Percentiles rank a stretch among this genome's conserved stretches.
These are phyloP conservation scores for Pichia ethanolica DNA, from an alignment of 805 yeast species.

Conservation along the genomic window DNA sequence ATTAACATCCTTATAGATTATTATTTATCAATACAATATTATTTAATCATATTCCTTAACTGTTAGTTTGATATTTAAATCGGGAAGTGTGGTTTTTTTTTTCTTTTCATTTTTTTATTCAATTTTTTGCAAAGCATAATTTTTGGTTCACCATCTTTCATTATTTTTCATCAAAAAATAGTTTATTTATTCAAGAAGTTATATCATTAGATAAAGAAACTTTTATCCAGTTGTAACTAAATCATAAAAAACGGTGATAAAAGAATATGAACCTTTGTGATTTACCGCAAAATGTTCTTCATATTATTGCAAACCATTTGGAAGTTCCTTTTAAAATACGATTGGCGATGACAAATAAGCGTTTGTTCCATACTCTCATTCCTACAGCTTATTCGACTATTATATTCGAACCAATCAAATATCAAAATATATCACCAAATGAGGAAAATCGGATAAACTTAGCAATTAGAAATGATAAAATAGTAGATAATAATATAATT, in stretches of 20 bases:
- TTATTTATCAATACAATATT: too few relatives aligned
- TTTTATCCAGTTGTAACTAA: too few relatives aligned
- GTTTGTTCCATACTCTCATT: conserved; percentile 3
- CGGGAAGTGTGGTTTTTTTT: too few relatives aligned
- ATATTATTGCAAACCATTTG: conserved; percentile 2
- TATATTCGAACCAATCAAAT: conserved; percentile 10
- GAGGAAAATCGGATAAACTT: background rate
- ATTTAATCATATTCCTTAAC: too few relatives aligned
- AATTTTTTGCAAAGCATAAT: too few relatives aligned
- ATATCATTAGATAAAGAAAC: background rate
- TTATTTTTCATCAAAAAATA: too few relatives aligned
- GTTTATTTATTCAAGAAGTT: too few relatives aligned
- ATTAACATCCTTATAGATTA: too few relatives aligned
- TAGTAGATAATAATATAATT: background rate
- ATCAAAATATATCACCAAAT: background rate
- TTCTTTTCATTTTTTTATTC: too few relatives aligned
- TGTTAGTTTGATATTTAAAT: too few relatives aligned
- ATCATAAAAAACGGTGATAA: background rate
- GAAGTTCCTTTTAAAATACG: conserved; percentile 5
- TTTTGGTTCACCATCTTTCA: too few relatives aligned
- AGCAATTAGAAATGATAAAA: conserved; percentile 11
- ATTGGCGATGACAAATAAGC: conserved; percentile 1
- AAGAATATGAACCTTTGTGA: conserved; percentile 15
- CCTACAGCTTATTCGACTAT: conserved; percentile 7
- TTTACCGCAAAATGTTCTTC: conserved; percentile 10